Conservation (phyloP, 768 basidiomycete species). For the Phylloporus sp. region DNA sequence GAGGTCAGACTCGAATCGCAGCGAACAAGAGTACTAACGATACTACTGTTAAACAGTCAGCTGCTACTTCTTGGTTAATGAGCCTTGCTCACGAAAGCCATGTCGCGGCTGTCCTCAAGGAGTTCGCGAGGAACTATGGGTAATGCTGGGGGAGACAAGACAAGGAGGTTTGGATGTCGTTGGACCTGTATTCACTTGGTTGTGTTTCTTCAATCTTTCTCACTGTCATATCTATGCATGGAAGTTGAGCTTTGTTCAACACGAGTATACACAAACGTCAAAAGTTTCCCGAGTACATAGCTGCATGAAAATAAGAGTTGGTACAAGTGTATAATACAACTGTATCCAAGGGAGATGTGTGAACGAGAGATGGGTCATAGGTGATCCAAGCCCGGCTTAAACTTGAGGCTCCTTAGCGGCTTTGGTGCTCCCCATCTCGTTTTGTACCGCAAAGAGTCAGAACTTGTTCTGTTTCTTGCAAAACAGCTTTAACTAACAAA, state of each 20-base stretch:
- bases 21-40: constrained; percentile 9
- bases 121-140: constrained; percentile 8
- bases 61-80: constrained; percentile 22
- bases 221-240: not conserved
- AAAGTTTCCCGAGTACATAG: too few species aligned
- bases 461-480: constrained; percentile 45
- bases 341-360: not conserved
- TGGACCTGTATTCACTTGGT: not conserved
- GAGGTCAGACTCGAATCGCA: constrained; percentile 15
- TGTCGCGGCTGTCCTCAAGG: constrained; percentile 20
- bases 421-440: constrained; percentile 29
- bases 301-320: not conserved
- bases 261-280: not conserved
- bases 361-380: not conserved
- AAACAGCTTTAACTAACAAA: constrained; percentile 35
- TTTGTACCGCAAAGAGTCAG: constrained; percentile 43
- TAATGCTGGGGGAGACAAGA: not conserved
- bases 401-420: not conserved
- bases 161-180: not conserved
- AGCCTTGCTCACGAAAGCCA: constrained; percentile 24
- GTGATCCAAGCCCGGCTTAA: not conserved
- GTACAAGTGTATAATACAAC: not conserved
- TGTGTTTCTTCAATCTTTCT: not conserved
- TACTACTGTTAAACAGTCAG: constrained; percentile 8
- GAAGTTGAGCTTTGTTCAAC: too few species aligned